Base-by-base conservation (phyloP, 2,329 filamentous ascomycete species). In the Diplocarpon mali region DNA sequence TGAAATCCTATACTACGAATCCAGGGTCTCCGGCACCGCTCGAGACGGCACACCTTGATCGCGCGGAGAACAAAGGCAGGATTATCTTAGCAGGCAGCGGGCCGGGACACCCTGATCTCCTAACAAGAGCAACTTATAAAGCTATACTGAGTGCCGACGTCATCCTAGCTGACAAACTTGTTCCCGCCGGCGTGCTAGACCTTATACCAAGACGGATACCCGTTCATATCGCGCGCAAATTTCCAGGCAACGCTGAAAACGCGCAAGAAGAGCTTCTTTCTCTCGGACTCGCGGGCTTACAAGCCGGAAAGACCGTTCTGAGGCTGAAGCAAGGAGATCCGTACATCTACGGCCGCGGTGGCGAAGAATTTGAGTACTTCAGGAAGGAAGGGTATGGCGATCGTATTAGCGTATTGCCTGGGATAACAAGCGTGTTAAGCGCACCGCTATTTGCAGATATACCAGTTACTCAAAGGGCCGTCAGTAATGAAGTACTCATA, bases 271-370 rank as follows among this genome's bases (percentile, higher is more conserved):
- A 98, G 64, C 78, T 98, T 4, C 75, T 94, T 2, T 73, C 80
- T 42, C 73, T 86, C 56, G 92, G 87, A 0, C 70, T 95, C 2
- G 75, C 76, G 2, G 87, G 79, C 7, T 57, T 84, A 15, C 66
- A 71, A 38, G 67, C 71, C 15, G 92, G 92, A 11, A 79, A 85
- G 61, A 84, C 78, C 1, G 92, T 98, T 0, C 71, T 98, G 29
- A 76, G 92, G 2, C 71, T 98, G 36, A 98, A 98, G 67, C 92
- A 98, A 63, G 92, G 92, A 37, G 92, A 98, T 59, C 92, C 92
- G 0, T 98, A 94, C 65, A 77, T 98, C 32, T 98, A 96, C 64
- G 92, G 92, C 32, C 80, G 92, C 32, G 92, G 92, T 45, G 92
- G 87, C 29, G 92, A 98, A 63, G 92, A 98, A 63, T 85, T 87